phyloP scores from a whole-genome alignment of 2,329 filamentous ascomycete species.

The Aspergillus spinulosporus region DNA sequence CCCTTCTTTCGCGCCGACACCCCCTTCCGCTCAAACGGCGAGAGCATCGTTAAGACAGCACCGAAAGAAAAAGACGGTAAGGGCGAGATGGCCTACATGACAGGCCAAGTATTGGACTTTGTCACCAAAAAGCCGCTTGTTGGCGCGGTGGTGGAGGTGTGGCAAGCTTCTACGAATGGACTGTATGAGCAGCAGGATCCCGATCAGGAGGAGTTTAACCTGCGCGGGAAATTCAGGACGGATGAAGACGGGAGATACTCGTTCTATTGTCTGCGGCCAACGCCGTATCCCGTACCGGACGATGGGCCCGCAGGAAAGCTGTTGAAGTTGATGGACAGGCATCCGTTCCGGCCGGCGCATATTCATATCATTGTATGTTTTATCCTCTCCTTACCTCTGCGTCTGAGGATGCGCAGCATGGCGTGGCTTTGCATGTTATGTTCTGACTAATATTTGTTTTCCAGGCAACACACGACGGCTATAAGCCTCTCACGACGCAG shows the following conservation, averaged over 20 bases:
- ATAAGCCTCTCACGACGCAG: slow-evolving; percentile 72
- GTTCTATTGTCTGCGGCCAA: slow-evolving; percentile 62
- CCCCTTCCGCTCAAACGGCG: slow-evolving; percentile 68
- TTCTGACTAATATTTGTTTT: neutral
- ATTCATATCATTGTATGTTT: slow-evolving; percentile 60
- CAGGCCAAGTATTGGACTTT: slow-evolving; percentile 61
- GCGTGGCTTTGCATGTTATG: neutral
- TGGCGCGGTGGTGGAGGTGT: slow-evolving; percentile 70
- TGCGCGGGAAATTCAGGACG: slow-evolving; percentile 71
- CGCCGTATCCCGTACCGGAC: slow-evolving; percentile 56
- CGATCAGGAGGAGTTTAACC: slow-evolving; percentile 69
- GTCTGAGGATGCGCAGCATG: neutral
- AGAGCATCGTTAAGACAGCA: slow-evolving; percentile 58
- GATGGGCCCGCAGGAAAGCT: slow-evolving; percentile 62
- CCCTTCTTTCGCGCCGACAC: slow-evolving; percentile 80
- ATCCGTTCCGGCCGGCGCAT: slow-evolving; percentile 63
- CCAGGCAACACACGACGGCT: slow-evolving; percentile 49
- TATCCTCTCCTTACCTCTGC: neutral
- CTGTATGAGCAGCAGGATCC: slow-evolving; percentile 72
- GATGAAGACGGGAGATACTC: slow-evolving; percentile 64
- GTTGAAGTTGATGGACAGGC: slow-evolving; percentile 59
- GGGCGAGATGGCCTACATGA: slow-evolving; percentile 62
- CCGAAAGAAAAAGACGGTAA: slow-evolving; percentile 33
- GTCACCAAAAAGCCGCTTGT: slow-evolving; percentile 64
- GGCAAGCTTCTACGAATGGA: slow-evolving; percentile 76